Conservation (phyloP, 2,329 filamentous ascomycete genomes). For the Ascochyta clinopodiicola region DNA sequence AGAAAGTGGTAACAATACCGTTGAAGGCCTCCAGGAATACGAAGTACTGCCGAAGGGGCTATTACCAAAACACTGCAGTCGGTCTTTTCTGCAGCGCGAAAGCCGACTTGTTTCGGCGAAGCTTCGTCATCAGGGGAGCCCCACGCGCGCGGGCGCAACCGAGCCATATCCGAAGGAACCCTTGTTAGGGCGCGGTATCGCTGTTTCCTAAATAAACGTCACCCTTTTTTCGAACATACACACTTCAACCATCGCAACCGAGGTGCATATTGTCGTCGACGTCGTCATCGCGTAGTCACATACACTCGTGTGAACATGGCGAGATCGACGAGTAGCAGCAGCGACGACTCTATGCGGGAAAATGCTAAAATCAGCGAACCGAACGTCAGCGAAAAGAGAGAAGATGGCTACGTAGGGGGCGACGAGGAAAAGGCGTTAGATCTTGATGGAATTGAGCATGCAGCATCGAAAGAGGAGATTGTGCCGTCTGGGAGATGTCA, state of each 20-base stretch:
- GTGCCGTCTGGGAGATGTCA: slow-evolving; percentile 1
- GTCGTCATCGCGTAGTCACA: no score
- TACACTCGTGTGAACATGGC: background rate
- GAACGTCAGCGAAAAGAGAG: slow-evolving; percentile 22
- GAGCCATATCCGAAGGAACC: slow-evolving; percentile 22
- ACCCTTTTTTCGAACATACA: background rate
- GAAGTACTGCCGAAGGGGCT: no score
- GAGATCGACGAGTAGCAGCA: slow-evolving; percentile 1
- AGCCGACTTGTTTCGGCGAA: background rate
- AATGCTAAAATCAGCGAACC: slow-evolving; percentile 15
- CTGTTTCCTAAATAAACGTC: slow-evolving; percentile 8
- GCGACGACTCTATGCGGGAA: slow-evolving; percentile 13
- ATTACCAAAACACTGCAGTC: no score
- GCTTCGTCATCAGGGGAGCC: slow-evolving; percentile 15
- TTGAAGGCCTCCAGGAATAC: no score
- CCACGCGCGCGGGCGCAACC: slow-evolving; percentile 3
- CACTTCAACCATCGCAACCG: background rate
- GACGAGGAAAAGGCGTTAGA: slow-evolving; percentile 25
- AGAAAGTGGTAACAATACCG: no score
- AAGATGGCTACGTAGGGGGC: slow-evolving; percentile 3
- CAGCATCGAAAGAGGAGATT: slow-evolving; percentile 2
- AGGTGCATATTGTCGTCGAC: background rate
- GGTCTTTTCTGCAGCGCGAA: background rate
- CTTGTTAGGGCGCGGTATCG: background rate
- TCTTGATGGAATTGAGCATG: slow-evolving; percentile 9